phyloP scores from a whole-genome alignment of 2,329 filamentous ascomycete species.

The Ophiostoma piceae region DNA sequence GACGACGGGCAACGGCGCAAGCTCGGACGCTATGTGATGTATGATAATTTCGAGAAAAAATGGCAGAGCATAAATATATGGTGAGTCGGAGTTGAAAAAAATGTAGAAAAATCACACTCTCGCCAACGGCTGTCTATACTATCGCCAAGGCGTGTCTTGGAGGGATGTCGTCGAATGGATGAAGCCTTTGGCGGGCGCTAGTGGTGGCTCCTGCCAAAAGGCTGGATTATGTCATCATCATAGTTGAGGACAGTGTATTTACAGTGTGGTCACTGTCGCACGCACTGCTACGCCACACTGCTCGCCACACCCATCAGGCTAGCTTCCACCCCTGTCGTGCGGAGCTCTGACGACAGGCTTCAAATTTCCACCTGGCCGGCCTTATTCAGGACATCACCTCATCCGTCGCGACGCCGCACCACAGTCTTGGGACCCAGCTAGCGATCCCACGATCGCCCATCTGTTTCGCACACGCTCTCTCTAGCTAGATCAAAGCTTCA shows the following conservation, averaged over 20 bases:
- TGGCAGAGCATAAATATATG: background rate
- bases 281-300: background rate
- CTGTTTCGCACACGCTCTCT: constrained; percentile 2
- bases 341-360: constrained; percentile 20
- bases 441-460: background rate
- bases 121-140: background rate
- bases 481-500: background rate
- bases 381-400: constrained; percentile 6
- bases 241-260: no score
- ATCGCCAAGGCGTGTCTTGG: background rate
- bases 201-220: constrained; percentile 3
- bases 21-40: background rate
- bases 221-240: background rate
- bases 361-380: constrained; percentile 21
- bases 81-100: background rate
- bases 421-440: constrained; percentile 8
- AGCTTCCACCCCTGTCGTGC: constrained; percentile 10
- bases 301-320: constrained; percentile 1
- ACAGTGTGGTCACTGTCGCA: background rate
- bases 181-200: constrained; percentile 9
- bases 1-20: background rate
- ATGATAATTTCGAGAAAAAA: background rate
- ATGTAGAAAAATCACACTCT: background rate
- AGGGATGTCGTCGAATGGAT: constrained; percentile 7
- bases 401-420: constrained; percentile 2